These are phyloP conservation scores for Calonectria ilicicola DNA, from an alignment of 2,329 filamentous ascomycete genomes.

Conservation along the genomic window DNA sequence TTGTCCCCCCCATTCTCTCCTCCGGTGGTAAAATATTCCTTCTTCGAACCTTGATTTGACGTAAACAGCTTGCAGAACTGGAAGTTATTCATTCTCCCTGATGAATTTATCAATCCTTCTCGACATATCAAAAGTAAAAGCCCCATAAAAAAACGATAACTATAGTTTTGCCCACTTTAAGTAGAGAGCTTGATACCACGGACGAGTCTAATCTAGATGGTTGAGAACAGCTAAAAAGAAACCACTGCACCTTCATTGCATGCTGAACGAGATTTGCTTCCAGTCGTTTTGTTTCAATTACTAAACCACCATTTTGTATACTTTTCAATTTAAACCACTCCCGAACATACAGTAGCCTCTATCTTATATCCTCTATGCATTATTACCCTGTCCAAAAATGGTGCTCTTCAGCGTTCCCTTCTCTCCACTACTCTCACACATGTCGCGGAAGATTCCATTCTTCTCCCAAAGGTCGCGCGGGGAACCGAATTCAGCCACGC, in stretches of 20 bases:
- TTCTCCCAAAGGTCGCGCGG: slow-evolving; percentile 72
- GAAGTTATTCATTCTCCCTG: not conserved
- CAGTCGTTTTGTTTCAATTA: not conserved
- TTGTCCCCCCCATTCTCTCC: not conserved
- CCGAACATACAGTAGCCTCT: not conserved
- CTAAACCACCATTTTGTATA: no score
- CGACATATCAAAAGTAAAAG: not conserved
- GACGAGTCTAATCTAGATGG: no score
- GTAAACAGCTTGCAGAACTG: not conserved
- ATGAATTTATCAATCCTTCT: not conserved
- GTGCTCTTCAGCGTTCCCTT: slow-evolving; percentile 63
- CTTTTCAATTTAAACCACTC: no score
- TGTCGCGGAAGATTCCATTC: slow-evolving; percentile 69
- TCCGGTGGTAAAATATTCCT: not conserved
- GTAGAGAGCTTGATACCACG: no score
- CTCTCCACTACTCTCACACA: slow-evolving; percentile 73
- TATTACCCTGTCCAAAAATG: slow-evolving; percentile 47
- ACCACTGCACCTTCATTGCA: not conserved
- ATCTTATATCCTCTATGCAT: slow-evolving; percentile 10
- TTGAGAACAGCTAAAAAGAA: no score
- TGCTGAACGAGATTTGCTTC: not conserved
- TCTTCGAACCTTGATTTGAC: no score
- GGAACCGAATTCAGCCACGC: slow-evolving; percentile 74
- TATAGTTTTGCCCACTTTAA: no score
- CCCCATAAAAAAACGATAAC: not conserved